phyloP scores from a whole-genome alignment of 1,284 basidiomycete genomes.

The Volvariella surrecta region DNA sequence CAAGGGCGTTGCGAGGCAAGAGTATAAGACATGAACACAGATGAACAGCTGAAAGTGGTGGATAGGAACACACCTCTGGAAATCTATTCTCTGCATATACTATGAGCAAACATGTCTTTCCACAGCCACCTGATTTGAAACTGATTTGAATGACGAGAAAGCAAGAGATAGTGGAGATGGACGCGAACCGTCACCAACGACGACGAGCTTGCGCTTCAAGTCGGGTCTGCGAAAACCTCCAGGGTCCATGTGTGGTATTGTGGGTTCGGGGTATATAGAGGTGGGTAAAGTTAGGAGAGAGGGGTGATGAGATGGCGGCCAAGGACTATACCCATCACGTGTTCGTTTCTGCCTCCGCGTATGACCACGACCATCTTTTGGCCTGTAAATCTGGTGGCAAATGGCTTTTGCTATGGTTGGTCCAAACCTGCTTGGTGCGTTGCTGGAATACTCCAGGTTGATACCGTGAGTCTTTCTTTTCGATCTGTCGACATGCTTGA shows the following conservation, averaged over 20 bases:
- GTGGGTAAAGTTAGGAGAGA: neutral
- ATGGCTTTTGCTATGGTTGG: slow-evolving; percentile 52
- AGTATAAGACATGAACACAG: neutral
- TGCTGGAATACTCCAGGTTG: slow-evolving; percentile 34
- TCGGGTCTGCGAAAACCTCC: slow-evolving; percentile 50
- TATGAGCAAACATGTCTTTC: slow-evolving; percentile 88
- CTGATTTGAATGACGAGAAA: slow-evolving; percentile 17
- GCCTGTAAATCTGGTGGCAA: slow-evolving; percentile 34
- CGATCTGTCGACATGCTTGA: slow-evolving; percentile 1
- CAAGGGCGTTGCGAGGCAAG: slow-evolving; percentile 8
- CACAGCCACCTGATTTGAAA: slow-evolving; percentile 52
- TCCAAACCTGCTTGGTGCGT: slow-evolving; percentile 32
- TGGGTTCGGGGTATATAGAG: slow-evolving; percentile 1
- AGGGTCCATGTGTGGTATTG: slow-evolving; percentile 13
- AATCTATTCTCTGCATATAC: slow-evolving; percentile 98
- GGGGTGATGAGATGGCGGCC: neutral
- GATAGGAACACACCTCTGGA: slow-evolving; percentile 68
- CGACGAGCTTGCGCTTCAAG: slow-evolving; percentile 83
- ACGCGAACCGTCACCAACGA: slow-evolving; percentile 78
- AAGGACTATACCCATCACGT: slow-evolving; percentile 5
- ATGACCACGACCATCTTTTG: slow-evolving; percentile 35
- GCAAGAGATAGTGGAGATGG: neutral
- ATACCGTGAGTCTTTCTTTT: slow-evolving; percentile 18
- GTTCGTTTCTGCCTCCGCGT: neutral
- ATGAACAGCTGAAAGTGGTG: slow-evolving; percentile 5